phyloP scores from a whole-genome alignment of 108 stramenopile species.

The Conticribra guillardii region DNA sequence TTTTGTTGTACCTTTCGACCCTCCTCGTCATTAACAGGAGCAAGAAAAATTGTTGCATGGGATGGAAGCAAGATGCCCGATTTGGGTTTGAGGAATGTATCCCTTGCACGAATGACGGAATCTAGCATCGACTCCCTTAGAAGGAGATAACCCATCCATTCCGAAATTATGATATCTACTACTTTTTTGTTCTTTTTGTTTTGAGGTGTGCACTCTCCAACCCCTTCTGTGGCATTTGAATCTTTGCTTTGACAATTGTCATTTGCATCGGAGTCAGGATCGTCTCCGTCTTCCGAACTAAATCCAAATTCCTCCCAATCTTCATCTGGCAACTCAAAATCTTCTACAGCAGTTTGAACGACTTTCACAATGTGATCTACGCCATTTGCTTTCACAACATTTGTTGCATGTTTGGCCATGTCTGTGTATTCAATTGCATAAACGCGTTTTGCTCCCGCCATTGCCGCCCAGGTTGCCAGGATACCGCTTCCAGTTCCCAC shows the following conservation, averaged over 20 bases:
- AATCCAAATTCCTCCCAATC: constrained; percentile 62
- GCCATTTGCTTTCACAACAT: constrained; percentile 91
- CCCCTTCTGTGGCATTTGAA: no score
- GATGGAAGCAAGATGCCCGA: constrained; percentile 96
- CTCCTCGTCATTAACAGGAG: constrained; percentile 92
- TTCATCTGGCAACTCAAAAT: constrained; percentile 77
- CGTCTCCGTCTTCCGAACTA: constrained; percentile 53
- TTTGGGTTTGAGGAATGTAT: constrained; percentile 86
- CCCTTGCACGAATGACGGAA: constrained; percentile 90
- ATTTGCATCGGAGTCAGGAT: no score
- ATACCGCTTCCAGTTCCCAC: constrained; percentile 98
- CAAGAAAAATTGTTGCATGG: constrained; percentile 93
- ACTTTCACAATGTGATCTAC: constrained; percentile 95
- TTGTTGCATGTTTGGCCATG: constrained; percentile 95
- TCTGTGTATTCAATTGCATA: constrained; percentile 97
- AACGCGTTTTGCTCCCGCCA: constrained; percentile 94
- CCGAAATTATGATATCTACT: constrained; percentile 96
- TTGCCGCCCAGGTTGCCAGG: constrained; percentile 96
- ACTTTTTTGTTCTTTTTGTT: constrained; percentile 58
- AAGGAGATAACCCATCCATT: constrained; percentile 99
- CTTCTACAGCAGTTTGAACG: constrained; percentile 93
- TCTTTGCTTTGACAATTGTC: no score
- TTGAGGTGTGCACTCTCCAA: no score
- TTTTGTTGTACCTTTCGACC: constrained; percentile 75
- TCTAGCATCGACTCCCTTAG: constrained; percentile 98